These are phyloP conservation scores for Starmerella apicola DNA, from an alignment of 805 yeast species.

Conservation along the genomic window DNA sequence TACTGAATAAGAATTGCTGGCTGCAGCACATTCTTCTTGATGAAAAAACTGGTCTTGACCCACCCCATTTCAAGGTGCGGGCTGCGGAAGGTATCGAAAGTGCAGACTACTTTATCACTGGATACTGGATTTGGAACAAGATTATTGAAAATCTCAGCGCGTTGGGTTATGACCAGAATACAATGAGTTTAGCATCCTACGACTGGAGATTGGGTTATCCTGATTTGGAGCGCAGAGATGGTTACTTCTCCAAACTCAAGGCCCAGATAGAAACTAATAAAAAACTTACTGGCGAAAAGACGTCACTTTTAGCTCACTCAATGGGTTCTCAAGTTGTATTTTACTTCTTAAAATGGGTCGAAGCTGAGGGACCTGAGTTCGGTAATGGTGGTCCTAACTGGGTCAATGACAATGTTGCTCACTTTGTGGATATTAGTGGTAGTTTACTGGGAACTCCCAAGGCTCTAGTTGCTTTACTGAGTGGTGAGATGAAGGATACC, in stretches of 20 bases:
- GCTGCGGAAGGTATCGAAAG: conserved; percentile 96
- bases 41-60: conserved; percentile 85
- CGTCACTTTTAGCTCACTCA: conserved; percentile 78
- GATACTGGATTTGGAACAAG: conserved; percentile 98
- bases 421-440: conserved; percentile 80
- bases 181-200: conserved; percentile 81
- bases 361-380: conserved; percentile 60
- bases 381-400: conserved; percentile 89
- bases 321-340: conserved; percentile 90
- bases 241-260: conserved; percentile 69
- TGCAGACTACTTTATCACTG: conserved; percentile 91
- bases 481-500: conserved; percentile 98
- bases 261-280: conserved; percentile 53
- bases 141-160: conserved; percentile 89
- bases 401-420: conserved; percentile 75
- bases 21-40: conserved; percentile 80
- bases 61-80: conserved; percentile 63
- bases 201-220: conserved; percentile 92
- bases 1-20: conserved; percentile 89
- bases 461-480: conserved; percentile 77
- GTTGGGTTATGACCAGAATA: conserved; percentile 84
- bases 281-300: conserved; percentile 45
- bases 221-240: conserved; percentile 79
- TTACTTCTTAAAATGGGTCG: conserved; percentile 93
- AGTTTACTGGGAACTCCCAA: conserved; percentile 90